Evolutionary conservation across 2,329 filamentous ascomycete species (phyloP).

Genomic region (Tolypocladium ovalisporum): DNA sequence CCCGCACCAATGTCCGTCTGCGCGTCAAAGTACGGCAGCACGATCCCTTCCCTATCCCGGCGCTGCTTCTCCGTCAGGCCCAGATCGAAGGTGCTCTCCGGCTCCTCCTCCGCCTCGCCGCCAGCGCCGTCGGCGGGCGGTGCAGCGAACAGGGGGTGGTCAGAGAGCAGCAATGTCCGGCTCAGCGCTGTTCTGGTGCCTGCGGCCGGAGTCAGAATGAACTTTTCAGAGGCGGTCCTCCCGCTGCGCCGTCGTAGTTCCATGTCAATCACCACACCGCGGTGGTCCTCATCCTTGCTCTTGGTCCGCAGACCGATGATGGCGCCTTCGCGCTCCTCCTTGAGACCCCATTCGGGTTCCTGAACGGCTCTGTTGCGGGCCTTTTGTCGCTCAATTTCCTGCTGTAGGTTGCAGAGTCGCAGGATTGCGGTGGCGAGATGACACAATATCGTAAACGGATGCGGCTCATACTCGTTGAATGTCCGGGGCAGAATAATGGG

Average conservation of each 20-base stretch:
- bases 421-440: slow-evolving; percentile 88
- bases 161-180: slow-evolving; percentile 52
- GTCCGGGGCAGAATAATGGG: slow-evolving; percentile 39
- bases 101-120: slow-evolving; percentile 38
- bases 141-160: slow-evolving; percentile 60
- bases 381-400: slow-evolving; percentile 63
- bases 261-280: slow-evolving; percentile 65
- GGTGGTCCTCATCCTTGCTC: slow-evolving; percentile 26
- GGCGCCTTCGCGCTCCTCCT: slow-evolving; percentile 68
- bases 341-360: slow-evolving; percentile 69
- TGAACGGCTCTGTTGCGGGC: slow-evolving; percentile 65
- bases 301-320: slow-evolving; percentile 52
- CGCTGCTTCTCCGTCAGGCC: slow-evolving; percentile 86
- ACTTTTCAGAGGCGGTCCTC: slow-evolving; percentile 60
- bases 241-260: slow-evolving; percentile 80
- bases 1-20: slow-evolving; percentile 70
- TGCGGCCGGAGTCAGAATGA: slow-evolving; percentile 32
- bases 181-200: slow-evolving; percentile 15
- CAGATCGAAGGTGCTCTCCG: slow-evolving; percentile 73
- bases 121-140: slow-evolving; percentile 16
- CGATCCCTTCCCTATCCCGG: slow-evolving; percentile 74
- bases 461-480: slow-evolving; percentile 49
- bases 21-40: slow-evolving; percentile 93
- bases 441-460: slow-evolving; percentile 59
- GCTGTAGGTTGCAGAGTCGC: slow-evolving; percentile 58